Evolutionary conservation across 345 rosid species (phyloP), one percentile per base, ranked within the genome.

Genomic region (Eucalyptus curtisii): DNA sequence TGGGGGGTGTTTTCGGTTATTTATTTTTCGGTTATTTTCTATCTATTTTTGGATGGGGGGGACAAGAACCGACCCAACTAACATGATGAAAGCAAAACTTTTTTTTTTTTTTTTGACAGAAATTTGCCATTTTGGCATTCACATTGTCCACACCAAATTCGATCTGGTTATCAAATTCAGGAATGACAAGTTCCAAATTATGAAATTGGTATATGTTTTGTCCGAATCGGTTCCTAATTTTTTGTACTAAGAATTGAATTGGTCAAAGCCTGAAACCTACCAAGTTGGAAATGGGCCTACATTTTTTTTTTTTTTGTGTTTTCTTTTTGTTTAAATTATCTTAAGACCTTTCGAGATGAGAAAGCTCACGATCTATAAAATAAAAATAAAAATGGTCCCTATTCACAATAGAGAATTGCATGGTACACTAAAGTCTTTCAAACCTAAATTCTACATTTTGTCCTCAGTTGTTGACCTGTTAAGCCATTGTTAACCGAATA

Each of bases 371-470:
- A 57, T 57, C 64, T 25, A 57, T 25, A 53, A 50, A 15, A 50
- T 53, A 53, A 20, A 24, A 13, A 49, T 49, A 49, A 57, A 57
- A 57, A 57, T 25, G 33, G 33, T 27, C 68, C 8, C 6, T 13
- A 1, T 4, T 30, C 10, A 22, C 44, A 19, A 17, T 0, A 9
- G 0, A 33, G 2, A 8, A 33, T 14, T 22, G 24, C 25, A 19
- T 10, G 44, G 45, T 19, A 19, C 25, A 10, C 7, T 19, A 2
- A 71, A 10, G 20, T 68, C 7, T 33, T 71, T 71, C 13, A 9
- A 17, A 33, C 13, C 3, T 33, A 22, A 17, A 37, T 37, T 71
- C 24, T 71, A 64, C 6, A 13, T n/a, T 64, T 64, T 64, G 10
- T 64, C 71, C 71, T n/a, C 7, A 64, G 19, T 14, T 7, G 71